These are phyloP conservation scores for Umbelopsis ramanniana DNA, from an alignment of 192 early-diverging fungal genomes.

Conservation along the genomic window DNA sequence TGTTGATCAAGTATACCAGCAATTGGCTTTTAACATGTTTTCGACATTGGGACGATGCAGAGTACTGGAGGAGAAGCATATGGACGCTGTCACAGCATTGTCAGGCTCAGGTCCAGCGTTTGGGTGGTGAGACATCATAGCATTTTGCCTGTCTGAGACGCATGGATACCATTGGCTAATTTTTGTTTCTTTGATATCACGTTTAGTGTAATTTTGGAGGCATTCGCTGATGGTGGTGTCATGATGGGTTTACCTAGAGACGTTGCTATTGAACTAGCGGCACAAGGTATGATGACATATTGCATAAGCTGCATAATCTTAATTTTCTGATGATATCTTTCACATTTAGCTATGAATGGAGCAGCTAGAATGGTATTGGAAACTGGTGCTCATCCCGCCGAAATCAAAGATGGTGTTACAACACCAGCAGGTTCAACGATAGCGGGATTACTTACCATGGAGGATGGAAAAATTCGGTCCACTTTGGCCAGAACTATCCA, in stretches of 20 bases:
- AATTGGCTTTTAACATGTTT: constrained; percentile 50
- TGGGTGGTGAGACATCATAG: constrained; percentile 44
- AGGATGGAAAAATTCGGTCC: constrained; percentile 59
- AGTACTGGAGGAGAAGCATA: constrained; percentile 55
- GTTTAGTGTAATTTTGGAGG: constrained; percentile 54
- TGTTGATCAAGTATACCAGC: constrained; percentile 37
- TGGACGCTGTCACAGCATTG: constrained; percentile 57
- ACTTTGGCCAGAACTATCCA: constrained; percentile 59
- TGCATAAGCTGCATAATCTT: background rate
- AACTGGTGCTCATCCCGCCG: constrained; percentile 55
- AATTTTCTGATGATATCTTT: too few species aligned
- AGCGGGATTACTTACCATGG: constrained; percentile 60
- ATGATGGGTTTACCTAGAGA: constrained; percentile 64
- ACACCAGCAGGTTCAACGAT: constrained; percentile 62
- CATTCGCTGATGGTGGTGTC: constrained; percentile 60
- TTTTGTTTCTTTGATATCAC: too few species aligned
- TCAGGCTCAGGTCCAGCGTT: constrained; percentile 59
- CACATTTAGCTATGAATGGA: constrained; percentile 51
- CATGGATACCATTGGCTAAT: too few species aligned
- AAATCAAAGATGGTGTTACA: constrained; percentile 59
- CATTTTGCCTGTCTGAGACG: too few species aligned
- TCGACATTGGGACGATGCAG: constrained; percentile 55
- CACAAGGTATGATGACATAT: constrained; percentile 58
- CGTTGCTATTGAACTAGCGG: constrained; percentile 55
- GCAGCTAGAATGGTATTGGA: constrained; percentile 57